Evolutionary conservation across 140 eudicot species (phyloP).

Genomic region (Anethum foeniculum): DNA sequence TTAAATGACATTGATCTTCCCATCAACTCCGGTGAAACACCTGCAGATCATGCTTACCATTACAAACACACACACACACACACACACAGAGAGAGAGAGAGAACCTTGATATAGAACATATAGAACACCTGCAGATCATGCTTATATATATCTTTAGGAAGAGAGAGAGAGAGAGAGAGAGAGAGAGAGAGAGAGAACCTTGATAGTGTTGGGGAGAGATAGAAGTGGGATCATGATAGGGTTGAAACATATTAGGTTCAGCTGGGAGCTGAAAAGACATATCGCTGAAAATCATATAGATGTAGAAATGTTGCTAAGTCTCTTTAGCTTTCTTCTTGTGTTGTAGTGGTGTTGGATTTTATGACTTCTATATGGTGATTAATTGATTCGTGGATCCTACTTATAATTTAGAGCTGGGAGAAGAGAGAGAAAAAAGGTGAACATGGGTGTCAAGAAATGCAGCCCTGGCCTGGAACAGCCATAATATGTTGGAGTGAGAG

Average conservation of each 20-base stretch:
- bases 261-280: slow-evolving; percentile 46
- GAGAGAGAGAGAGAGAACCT: slow-evolving; percentile 18
- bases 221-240: slow-evolving; percentile 19
- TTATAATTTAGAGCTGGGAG: neutral
- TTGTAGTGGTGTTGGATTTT: neutral
- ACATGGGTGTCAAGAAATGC: slow-evolving; percentile 4
- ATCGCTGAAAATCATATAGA: slow-evolving; percentile 19
- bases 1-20: slow-evolving; percentile 66
- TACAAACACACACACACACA: no score
- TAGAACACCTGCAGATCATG: slow-evolving; percentile 30
- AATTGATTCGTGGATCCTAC: neutral
- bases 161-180: neutral
- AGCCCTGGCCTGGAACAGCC: neutral
- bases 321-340: neutral
- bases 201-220: slow-evolving; percentile 29
- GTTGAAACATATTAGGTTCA: slow-evolving; percentile 32
- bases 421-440: neutral
- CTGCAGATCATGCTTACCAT: slow-evolving; percentile 23
- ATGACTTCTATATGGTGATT: neutral
- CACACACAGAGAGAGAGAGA: no score
- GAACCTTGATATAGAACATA: no score
- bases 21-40: slow-evolving; percentile 30
- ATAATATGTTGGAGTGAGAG: no score
- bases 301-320: neutral
- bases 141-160: neutral